Percentiles rank a stretch among this genome's conserved stretches.
Evolutionary conservation across 2,329 filamentous ascomycete genomes (phyloP).

Genomic region (Botrytis porri): DNA sequence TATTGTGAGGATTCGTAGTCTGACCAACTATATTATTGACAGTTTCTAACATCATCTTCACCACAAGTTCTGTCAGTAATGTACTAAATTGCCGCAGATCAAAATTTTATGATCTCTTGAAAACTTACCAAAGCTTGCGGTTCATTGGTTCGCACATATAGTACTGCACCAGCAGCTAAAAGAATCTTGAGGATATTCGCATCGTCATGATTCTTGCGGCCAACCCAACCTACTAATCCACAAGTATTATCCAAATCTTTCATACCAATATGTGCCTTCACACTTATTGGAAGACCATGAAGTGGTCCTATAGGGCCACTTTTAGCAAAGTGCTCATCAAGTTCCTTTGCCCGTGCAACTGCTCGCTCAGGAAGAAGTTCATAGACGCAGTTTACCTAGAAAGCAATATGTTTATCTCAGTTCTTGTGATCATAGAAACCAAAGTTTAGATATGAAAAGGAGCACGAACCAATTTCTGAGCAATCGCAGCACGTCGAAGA

Average conservation of each 20-base stretch:
- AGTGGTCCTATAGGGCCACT: conserved; percentile 41
- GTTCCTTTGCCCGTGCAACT: conserved; percentile 47
- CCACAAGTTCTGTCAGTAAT: rapidly evolving
- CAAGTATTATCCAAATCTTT: conserved; percentile 37
- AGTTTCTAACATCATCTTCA: conserved; percentile 35
- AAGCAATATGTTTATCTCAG: background rate
- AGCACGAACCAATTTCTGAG: conserved; percentile 43
- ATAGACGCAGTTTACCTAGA: conserved; percentile 58
- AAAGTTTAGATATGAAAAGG: too few species aligned
- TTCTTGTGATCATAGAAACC: background rate
- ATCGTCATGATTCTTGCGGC: conserved; percentile 33
- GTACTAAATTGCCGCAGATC: too few species aligned
- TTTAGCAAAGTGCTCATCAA: conserved; percentile 49
- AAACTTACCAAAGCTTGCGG: conserved; percentile 39
- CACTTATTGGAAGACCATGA: conserved; percentile 42
- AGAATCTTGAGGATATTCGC: conserved; percentile 41
- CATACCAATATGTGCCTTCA: conserved; percentile 42
- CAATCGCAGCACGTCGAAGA: conserved; percentile 47
- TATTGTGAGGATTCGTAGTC: conserved; percentile 41
- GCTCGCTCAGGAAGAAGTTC: conserved; percentile 55
- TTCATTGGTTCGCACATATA: conserved; percentile 91
- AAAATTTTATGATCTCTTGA: too few species aligned
- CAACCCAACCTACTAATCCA: conserved; percentile 38
- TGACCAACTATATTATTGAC: background rate
- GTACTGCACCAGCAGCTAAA: conserved; percentile 50